These are phyloP conservation scores for Vaccinium myrtillus DNA, from an alignment of 148 eudicot species.

Conservation along the genomic window DNA sequence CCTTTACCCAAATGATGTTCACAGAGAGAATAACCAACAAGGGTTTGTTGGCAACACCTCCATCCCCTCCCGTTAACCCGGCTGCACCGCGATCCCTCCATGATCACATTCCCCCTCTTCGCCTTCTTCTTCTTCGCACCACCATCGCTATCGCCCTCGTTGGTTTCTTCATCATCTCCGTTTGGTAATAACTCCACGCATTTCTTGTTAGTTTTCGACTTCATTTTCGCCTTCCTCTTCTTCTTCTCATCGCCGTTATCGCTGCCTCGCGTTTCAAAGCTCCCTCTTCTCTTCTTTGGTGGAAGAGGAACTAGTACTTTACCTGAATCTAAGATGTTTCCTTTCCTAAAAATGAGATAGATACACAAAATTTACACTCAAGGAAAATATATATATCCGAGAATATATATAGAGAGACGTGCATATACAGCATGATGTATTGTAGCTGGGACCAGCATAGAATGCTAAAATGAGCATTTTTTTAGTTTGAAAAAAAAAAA, in stretches of 20 bases:
- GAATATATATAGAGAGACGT: not conserved
- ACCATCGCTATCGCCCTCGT: not conserved
- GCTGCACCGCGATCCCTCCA: constrained; percentile 90
- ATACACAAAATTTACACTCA: constrained; percentile 16
- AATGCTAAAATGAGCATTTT: constrained; percentile 26
- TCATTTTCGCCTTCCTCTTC: not conserved
- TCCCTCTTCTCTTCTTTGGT: constrained; percentile 58
- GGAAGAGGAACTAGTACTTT: constrained; percentile 35
- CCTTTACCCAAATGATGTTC: constrained; percentile 88
- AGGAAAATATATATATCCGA: not conserved
- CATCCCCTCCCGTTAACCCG: constrained; percentile 87
- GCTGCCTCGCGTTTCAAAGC: constrained; percentile 5
- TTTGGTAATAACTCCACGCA: not conserved
- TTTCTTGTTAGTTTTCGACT: constrained; percentile 31
- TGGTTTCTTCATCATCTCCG: not conserved
- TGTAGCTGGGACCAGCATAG: constrained; percentile 30
- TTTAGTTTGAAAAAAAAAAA: not conserved
- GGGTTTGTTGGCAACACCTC: constrained; percentile 83
- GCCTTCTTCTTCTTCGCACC: constrained; percentile 18
- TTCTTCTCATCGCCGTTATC: not conserved
- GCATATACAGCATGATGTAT: constrained; percentile 13
- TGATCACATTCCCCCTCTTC: constrained; percentile 52
- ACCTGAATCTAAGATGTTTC: constrained; percentile 20
- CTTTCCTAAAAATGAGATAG: constrained; percentile 40
- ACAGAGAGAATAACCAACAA: constrained; percentile 81